A percentile compares a stretch with the other conserved stretches of the same genome.
phyloP scores from a whole-genome alignment of 2,329 filamentous ascomycete genomes.

The Annulohypoxylon truncatum region DNA sequence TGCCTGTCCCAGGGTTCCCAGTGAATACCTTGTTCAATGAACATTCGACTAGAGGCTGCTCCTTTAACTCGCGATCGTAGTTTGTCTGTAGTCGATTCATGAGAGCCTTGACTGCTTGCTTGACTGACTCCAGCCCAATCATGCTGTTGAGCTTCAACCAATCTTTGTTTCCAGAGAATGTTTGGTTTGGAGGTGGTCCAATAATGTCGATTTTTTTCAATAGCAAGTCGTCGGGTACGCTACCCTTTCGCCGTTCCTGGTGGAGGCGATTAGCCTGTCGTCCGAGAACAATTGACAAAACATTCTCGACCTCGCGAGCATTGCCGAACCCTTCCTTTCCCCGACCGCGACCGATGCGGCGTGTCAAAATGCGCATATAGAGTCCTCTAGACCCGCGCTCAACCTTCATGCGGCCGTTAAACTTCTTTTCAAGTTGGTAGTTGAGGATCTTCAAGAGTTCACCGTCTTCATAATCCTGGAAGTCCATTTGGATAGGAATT shows the following conservation, averaged over 20 bases:
- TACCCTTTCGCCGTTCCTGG: conserved; percentile 56
- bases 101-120: conserved; percentile 54
- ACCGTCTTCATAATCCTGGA: conserved; percentile 74
- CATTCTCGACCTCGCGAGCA: conserved; percentile 75
- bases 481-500: conserved; percentile 73
- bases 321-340: conserved; percentile 74
- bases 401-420: conserved; percentile 45
- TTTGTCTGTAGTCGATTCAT: conserved; percentile 51
- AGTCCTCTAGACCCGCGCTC: conserved; percentile 54
- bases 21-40: conserved; percentile 48
- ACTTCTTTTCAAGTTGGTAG: conserved; percentile 65
- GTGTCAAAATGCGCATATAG: conserved; percentile 72
- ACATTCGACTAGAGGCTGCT: conserved; percentile 43
- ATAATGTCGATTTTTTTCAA: conserved; percentile 77
- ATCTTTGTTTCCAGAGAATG: conserved; percentile 34
- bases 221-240: conserved; percentile 65
- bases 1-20: conserved; percentile 48
- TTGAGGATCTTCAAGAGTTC: conserved; percentile 73
- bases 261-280: conserved; percentile 69
- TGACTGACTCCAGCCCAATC: conserved; percentile 45
- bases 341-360: conserved; percentile 71
- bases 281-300: conserved; percentile 62
- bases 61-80: conserved; percentile 46
- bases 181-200: conserved; percentile 58
- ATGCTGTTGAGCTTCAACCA: conserved; percentile 50